Evolutionary conservation across 1,139 yeast genomes (phyloP).

Genomic region (Schwanniomyces etchellsii): DNA sequence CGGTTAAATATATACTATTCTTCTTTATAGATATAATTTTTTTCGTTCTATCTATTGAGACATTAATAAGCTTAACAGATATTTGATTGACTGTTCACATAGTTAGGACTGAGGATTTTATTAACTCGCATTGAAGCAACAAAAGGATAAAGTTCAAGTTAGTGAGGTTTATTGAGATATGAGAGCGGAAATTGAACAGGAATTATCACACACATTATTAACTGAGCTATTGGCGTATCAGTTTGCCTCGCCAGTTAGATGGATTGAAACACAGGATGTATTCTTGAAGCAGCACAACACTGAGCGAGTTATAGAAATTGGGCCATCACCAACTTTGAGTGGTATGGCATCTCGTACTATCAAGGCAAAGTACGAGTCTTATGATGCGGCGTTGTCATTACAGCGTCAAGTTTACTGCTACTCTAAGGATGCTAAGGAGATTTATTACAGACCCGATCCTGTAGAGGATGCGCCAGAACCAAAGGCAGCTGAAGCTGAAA

Average conservation of each 20-base stretch:
- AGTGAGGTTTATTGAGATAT: too few species aligned
- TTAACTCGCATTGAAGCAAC: too few species aligned
- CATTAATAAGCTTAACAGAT: too few species aligned
- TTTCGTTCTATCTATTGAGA: too few species aligned
- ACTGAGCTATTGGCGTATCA: constrained; percentile 97
- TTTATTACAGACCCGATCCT: constrained; percentile 92
- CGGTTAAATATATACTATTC: too few species aligned
- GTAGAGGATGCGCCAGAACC: constrained; percentile 45
- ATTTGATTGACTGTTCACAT: too few species aligned
- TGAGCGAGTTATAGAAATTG: constrained; percentile 95
- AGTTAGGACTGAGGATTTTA: too few species aligned
- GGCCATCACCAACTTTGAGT: constrained; percentile 97
- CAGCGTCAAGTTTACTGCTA: constrained; percentile 96
- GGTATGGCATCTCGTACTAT: constrained; percentile 98
- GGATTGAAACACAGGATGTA: constrained; percentile 99
- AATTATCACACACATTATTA: constrained; percentile 87
- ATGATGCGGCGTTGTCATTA: constrained; percentile 93
- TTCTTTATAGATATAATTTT: too few species aligned
- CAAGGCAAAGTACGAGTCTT: constrained; percentile 93
- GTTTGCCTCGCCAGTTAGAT: constrained; percentile 98
- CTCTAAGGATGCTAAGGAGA: constrained; percentile 92
- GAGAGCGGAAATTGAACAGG: constrained; percentile 98
- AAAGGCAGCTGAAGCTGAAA: constrained; percentile 16
- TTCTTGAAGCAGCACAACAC: constrained; percentile 90
- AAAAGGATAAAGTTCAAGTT: too few species aligned